Conservation (phyloP, 2,329 filamentous ascomycete species). For the Scytalidium sp. region DNA sequence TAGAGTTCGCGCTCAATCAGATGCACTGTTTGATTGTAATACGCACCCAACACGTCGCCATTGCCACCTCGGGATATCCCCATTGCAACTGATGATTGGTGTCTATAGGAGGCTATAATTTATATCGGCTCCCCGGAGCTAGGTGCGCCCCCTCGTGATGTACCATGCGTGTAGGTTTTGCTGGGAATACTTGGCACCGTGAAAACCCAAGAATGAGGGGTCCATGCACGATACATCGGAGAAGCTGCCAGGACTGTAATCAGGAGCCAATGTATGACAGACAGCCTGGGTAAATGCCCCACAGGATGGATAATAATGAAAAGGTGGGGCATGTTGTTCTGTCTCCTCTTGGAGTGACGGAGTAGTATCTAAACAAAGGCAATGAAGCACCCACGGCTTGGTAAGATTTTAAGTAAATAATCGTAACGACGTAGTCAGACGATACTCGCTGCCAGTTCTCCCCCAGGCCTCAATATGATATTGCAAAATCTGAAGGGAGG, state of each 20-base stretch:
- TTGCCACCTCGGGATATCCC: not conserved
- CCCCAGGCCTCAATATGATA: not conserved
- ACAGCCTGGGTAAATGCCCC: not conserved
- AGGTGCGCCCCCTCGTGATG: too few relatives aligned
- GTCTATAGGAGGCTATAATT: too few relatives aligned
- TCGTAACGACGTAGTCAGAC: not conserved
- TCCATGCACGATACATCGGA: not conserved
- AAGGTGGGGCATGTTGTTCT: not conserved
- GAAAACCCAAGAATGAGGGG: not conserved
- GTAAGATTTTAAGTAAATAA: not conserved
- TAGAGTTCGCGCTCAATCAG: not conserved
- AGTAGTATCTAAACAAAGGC: not conserved
- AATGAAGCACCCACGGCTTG: not conserved
- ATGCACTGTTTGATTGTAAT: not conserved
- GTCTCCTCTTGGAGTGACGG: not conserved
- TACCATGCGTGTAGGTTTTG: too few relatives aligned
- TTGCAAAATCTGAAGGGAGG: not conserved
- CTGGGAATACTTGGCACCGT: not conserved
- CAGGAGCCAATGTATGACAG: not conserved
- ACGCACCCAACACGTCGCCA: not conserved
- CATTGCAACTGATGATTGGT: too few relatives aligned
- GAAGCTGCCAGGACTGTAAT: too few relatives aligned
- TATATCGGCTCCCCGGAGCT: too few relatives aligned
- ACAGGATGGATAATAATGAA: not conserved
- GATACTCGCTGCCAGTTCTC: not conserved